Percentiles rank a stretch among this genome's conserved stretches.
phyloP scores from a whole-genome alignment of 108 stramenopile species.

The Chaetoceros muelleri region DNA sequence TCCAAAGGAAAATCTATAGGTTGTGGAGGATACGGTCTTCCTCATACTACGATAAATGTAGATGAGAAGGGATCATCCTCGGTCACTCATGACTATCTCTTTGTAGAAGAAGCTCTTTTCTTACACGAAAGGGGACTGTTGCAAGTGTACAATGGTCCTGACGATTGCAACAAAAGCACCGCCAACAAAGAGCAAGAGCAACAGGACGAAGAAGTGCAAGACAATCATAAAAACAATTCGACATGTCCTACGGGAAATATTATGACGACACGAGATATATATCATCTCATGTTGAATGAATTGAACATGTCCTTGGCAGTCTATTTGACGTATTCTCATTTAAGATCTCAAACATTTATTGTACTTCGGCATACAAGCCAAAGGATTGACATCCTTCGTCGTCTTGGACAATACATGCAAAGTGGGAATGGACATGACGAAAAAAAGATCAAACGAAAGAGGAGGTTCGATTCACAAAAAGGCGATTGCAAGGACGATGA shows the following conservation, averaged over 20 bases:
- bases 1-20: conserved; percentile 37
- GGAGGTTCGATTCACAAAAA: conserved; percentile 2
- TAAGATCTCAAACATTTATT: conserved; percentile 66
- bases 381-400: conserved; percentile 31
- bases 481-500: background rate
- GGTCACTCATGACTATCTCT: conserved; percentile 34
- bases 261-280: conserved; percentile 24
- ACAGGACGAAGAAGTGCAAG: background rate
- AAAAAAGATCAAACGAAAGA: conserved; percentile 6
- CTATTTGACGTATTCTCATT: conserved; percentile 69
- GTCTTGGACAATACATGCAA: conserved; percentile 2
- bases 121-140: conserved; percentile 58
- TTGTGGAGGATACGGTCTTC: conserved; percentile 48
- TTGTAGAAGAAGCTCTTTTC: conserved; percentile 75
- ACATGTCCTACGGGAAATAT: no score
- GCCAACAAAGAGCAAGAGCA: background rate
- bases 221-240: conserved; percentile 2
- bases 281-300: conserved; percentile 37
- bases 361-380: conserved; percentile 44
- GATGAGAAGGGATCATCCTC: conserved; percentile 1
- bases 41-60: conserved; percentile 15
- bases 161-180: conserved; percentile 9
- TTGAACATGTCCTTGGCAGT: conserved; percentile 36
- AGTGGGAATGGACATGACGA: background rate
- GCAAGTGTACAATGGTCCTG: conserved; percentile 5